Evolutionary conservation across 805 yeast genomes (phyloP).

Genomic region (Isabelozyma pseudorhagii): DNA sequence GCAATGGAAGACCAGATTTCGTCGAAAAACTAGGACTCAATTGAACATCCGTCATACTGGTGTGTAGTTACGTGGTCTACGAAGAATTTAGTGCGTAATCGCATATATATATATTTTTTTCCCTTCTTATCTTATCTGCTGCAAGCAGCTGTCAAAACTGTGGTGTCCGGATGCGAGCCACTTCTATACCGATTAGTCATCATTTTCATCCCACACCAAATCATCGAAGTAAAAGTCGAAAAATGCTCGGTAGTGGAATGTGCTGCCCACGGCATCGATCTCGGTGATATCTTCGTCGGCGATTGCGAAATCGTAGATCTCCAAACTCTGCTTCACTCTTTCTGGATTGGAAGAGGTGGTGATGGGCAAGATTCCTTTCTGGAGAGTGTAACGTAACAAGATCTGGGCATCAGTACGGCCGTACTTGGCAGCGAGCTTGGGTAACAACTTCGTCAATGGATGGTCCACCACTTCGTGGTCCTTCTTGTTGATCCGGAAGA

Average conservation of each 20-base stretch:
- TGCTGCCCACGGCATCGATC: conserved; percentile 22
- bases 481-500: conserved; percentile 44
- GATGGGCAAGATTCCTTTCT: conserved; percentile 42
- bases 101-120: not conserved
- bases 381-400: conserved; percentile 43
- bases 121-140: not conserved
- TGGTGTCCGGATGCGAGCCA: not conserved
- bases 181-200: not conserved
- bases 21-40: conserved; percentile 9
- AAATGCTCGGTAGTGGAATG: conserved; percentile 23
- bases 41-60: not conserved
- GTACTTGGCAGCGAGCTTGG: conserved; percentile 37
- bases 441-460: conserved; percentile 26
- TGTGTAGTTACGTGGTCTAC: not conserved
- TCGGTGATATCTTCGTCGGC: conserved; percentile 41
- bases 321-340: conserved; percentile 37
- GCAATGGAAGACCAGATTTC: conserved; percentile 26
- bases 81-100: not conserved
- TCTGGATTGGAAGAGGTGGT: conserved; percentile 43
- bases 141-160: not conserved
- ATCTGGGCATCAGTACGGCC: conserved; percentile 36
- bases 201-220: conserved; percentile 1
- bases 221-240: conserved; percentile 6
- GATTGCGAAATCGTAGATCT: conserved; percentile 52
- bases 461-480: conserved; percentile 29